These are phyloP conservation scores for Arthrobotrys sphaeroides DNA, from an alignment of 2,329 filamentous ascomycete species.

Conservation along the genomic window DNA sequence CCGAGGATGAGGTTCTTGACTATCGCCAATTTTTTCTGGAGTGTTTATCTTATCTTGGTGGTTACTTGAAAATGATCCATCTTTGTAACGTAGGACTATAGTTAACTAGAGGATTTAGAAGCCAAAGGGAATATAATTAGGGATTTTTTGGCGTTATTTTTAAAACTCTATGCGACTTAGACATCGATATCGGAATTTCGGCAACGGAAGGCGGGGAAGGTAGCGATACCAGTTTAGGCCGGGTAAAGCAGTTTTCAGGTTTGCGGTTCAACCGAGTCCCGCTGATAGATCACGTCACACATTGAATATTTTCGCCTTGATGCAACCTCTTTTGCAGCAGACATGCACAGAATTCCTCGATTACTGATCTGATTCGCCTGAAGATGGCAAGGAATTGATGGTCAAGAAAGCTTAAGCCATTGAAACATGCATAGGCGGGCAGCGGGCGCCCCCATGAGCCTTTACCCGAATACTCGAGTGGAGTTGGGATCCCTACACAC, in stretches of 20 bases:
- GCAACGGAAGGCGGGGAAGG: slow-evolving; percentile 4
- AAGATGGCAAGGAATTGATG: not conserved
- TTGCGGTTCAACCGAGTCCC: not conserved
- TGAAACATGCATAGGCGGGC: slow-evolving; percentile 27
- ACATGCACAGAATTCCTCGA: slow-evolving; percentile 4
- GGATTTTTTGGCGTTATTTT: not conserved
- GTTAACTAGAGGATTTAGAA: not conserved
- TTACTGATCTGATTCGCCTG: slow-evolving; percentile 44
- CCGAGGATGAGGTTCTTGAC: slow-evolving; percentile 52
- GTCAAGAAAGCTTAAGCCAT: slow-evolving; percentile 19
- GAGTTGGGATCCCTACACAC: not conserved
- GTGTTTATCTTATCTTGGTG: slow-evolving; percentile 44
- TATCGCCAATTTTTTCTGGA: slow-evolving; percentile 38
- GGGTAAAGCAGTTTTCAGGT: not conserved
- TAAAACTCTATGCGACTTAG: too few relatives aligned
- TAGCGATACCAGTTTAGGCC: slow-evolving; percentile 21
- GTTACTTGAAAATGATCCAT: slow-evolving; percentile 16
- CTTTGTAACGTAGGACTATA: not conserved
- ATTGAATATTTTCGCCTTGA: not conserved
- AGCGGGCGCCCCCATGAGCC: slow-evolving; percentile 26
- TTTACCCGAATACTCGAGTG: slow-evolving; percentile 47
- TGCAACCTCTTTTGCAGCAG: slow-evolving; percentile 33
- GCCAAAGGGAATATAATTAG: not conserved
- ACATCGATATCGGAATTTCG: slow-evolving; percentile 21
- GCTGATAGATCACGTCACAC: slow-evolving; percentile 31